Evolutionary conservation across 306 rosid species (phyloP).

Genomic region (Cicer cuneatum): DNA sequence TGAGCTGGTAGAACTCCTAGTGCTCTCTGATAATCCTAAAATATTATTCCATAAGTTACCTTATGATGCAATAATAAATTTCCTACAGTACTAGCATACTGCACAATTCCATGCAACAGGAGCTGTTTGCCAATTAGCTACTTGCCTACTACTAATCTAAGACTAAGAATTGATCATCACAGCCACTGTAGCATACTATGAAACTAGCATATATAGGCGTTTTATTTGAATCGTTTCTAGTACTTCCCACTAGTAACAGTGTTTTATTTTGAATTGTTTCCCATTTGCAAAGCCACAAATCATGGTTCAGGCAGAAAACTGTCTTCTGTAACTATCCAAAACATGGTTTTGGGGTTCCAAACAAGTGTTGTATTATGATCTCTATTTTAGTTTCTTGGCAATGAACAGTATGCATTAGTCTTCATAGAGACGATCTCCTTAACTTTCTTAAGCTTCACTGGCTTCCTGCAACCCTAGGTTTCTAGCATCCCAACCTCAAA

Average conservation of each 20-base stretch:
- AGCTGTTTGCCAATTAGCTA: not conserved
- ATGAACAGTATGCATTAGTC: not conserved
- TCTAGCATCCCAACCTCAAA: not conserved
- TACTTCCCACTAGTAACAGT: not conserved
- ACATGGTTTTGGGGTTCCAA: constrained; percentile 2
- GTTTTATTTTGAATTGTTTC: not conserved
- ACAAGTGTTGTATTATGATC: not conserved
- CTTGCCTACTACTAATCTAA: not conserved
- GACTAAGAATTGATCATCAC: not conserved
- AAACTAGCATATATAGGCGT: not conserved
- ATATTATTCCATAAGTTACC: not conserved
- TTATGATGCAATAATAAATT: not conserved
- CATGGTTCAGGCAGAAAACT: not conserved
- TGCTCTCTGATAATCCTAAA: not conserved
- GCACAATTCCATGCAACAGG: not conserved
- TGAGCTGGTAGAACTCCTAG: not conserved
- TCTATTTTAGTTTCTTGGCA: not conserved
- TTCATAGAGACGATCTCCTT: not conserved
- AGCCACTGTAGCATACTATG: not conserved
- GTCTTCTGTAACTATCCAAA: not conserved
- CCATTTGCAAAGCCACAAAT: not conserved
- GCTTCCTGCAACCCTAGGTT: not conserved
- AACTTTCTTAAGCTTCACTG: not conserved
- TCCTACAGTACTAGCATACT: not conserved
- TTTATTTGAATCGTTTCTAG: not conserved